A percentile compares a stretch with the other conserved stretches of the same genome.
These are phyloP conservation scores for Botrytis sinoallii DNA, from an alignment of 2,329 filamentous ascomycete genomes.

Conservation along the genomic window DNA sequence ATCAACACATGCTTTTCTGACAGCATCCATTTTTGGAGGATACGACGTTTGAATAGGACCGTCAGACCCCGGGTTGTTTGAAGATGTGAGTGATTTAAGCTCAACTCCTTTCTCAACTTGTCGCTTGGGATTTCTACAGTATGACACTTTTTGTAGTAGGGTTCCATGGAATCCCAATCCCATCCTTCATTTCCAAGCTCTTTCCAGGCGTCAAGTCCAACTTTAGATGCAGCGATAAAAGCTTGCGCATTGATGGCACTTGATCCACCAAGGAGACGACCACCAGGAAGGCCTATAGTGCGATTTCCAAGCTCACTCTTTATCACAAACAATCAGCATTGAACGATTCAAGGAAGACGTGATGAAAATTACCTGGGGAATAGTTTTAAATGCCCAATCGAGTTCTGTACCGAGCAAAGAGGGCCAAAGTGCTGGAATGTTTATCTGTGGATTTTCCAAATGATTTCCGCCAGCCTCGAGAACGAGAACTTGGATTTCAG, in stretches of 20 bases:
- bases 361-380: constrained; percentile 38
- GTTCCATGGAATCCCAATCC: constrained; percentile 36
- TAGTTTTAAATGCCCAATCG: constrained; percentile 43
- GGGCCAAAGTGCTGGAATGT: constrained; percentile 31
- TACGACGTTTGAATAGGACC: constrained; percentile 14
- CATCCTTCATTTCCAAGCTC: constrained; percentile 44
- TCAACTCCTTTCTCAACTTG: not conserved
- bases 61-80: not conserved
- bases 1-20: not conserved
- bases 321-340: constrained; percentile 12
- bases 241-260: constrained; percentile 37
- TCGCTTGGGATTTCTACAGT: constrained; percentile 11
- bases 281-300: constrained; percentile 29
- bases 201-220: constrained; percentile 42
- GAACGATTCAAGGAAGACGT: not conserved
- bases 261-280: constrained; percentile 40
- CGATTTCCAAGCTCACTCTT: constrained; percentile 21
- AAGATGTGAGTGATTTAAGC: not conserved
- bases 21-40: not conserved
- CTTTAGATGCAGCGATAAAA: constrained; percentile 25
- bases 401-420: constrained; percentile 37
- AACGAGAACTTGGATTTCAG: constrained; percentile 42
- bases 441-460: constrained; percentile 39
- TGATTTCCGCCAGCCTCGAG: constrained; percentile 43
- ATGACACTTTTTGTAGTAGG: constrained; percentile 42